Evolutionary conservation across 1,284 basidiomycete species (phyloP).

Genomic region (Rhodotorula sp.): DNA sequence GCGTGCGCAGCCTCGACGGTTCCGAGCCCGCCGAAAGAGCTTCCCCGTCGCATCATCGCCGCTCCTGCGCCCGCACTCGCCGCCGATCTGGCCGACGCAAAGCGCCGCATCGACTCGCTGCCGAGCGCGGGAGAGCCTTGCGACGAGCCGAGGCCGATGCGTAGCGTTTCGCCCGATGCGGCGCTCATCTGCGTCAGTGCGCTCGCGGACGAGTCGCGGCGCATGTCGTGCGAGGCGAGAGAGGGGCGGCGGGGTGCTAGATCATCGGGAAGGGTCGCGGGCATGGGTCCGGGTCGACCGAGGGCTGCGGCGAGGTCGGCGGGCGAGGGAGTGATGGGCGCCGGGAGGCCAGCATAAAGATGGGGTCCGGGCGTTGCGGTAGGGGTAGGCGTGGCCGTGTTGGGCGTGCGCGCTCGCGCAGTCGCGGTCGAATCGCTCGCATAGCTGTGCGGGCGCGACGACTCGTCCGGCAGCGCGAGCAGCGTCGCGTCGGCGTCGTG

Average conservation of each 20-base stretch:
- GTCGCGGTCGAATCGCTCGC: conserved; percentile 11
- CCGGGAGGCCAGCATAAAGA: not conserved
- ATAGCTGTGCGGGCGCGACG: not conserved
- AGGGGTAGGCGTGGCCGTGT: not conserved
- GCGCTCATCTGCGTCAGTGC: not conserved
- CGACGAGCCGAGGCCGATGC: not conserved
- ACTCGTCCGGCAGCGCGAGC: too few relatives aligned
- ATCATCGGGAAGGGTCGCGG: not conserved
- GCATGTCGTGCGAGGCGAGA: not conserved
- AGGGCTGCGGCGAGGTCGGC: conserved; percentile 3
- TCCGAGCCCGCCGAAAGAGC: not conserved
- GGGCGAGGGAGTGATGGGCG: not conserved
- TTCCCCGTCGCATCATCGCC: conserved; percentile 3
- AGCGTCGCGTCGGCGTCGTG: not conserved
- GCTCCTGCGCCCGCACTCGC: not conserved
- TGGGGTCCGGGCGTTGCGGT: too few relatives aligned
- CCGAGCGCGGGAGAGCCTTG: not conserved
- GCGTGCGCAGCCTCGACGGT: not conserved
- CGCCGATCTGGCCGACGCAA: too few relatives aligned
- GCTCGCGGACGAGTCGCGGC: conserved; percentile 8
- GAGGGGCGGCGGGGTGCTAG: not conserved
- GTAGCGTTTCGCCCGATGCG: not conserved
- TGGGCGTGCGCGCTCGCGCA: not conserved
- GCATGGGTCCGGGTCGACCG: not conserved
- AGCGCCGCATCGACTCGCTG: not conserved